Base-by-base conservation (phyloP, 805 yeast species). In the Komagataella populi region DNA sequence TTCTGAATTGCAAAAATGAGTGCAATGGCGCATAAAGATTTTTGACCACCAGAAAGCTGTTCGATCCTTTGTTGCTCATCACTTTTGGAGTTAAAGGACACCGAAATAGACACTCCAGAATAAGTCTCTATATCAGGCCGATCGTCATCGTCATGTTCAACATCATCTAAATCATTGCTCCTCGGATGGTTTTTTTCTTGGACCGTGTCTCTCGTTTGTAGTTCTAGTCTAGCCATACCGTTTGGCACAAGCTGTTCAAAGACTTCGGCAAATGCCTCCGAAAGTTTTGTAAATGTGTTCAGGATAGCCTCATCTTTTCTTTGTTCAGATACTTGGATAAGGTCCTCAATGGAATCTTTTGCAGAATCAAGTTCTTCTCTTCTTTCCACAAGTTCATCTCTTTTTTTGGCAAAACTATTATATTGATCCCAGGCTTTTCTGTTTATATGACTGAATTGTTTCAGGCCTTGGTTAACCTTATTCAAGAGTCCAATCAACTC, bases 11-110 rank as follows among this genome's bases (percentile, higher is more conserved):
- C 97, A 53, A 93, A 73, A 56, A 93, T 90, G 49, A 93, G 74
- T 0, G 98, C 90, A 57, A 93, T 81, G 0, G 99, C 98, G 71
- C 98, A 90, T n/a, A 93, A 70, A 0, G 97, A 86, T 63, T 91
- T 91, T 62, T 93, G 99, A 8, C 99, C 99, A 45, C 99, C 99
- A 1, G 96, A 87, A 16, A 93, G 71, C 63, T 90, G 97, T 63
- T 88, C 96, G 52, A 91, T 83, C 55, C 86, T 74, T 54, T 84
- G 85, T 63, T 87, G 96, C 57, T 89, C 96, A 61, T 90, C 85
- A 23, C 76, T 73, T 60, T 83, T 83, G 7, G 95, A 84, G 63
- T 88, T 91, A 72, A 91, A 91, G 0, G 96, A 87, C 2, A 90
- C 97, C 7, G 83, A 73, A 51, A 93, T 87, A 0, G 95, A 78